Evolutionary conservation across 2,329 filamentous ascomycete species (phyloP).

Genomic region (Epichloe brachyelytri): DNA sequence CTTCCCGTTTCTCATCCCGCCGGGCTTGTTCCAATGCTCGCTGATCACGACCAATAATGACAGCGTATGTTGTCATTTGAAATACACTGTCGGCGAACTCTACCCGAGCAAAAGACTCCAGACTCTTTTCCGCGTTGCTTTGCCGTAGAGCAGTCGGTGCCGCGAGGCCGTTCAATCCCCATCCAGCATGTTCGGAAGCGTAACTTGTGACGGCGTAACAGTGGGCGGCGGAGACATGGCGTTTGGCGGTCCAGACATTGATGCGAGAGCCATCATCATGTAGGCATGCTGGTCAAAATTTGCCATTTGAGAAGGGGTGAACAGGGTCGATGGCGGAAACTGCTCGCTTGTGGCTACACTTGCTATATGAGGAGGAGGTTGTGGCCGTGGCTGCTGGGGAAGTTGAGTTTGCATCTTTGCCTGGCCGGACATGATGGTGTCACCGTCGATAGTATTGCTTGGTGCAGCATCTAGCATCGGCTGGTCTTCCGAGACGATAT

Average conservation of each 20-base stretch:
- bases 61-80: slow-evolving; percentile 63
- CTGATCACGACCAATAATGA: slow-evolving; percentile 61
- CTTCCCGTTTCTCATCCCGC: slow-evolving; percentile 34
- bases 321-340: slow-evolving; percentile 21
- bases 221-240: slow-evolving; percentile 30
- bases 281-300: slow-evolving; percentile 26
- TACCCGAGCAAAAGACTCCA: slow-evolving; percentile 47
- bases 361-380: slow-evolving; percentile 6
- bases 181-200: slow-evolving; percentile 25
- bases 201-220: slow-evolving; percentile 33
- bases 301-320: slow-evolving; percentile 19
- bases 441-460: background rate
- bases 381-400: slow-evolving; percentile 8
- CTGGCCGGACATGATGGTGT: slow-evolving; percentile 3
- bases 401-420: slow-evolving; percentile 2
- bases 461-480: slow-evolving; percentile 10
- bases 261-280: slow-evolving; percentile 33
- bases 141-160: slow-evolving; percentile 22
- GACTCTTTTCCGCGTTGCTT: slow-evolving; percentile 24
- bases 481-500: slow-evolving; percentile 6
- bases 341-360: slow-evolving; percentile 11
- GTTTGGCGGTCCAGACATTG: slow-evolving; percentile 23
- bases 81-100: slow-evolving; percentile 65
- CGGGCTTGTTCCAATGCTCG: slow-evolving; percentile 42
- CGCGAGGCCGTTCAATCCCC: slow-evolving; percentile 16